These are phyloP conservation scores for Penicillium expansum DNA, from an alignment of 2,329 filamentous ascomycete species.

Conservation along the genomic window DNA sequence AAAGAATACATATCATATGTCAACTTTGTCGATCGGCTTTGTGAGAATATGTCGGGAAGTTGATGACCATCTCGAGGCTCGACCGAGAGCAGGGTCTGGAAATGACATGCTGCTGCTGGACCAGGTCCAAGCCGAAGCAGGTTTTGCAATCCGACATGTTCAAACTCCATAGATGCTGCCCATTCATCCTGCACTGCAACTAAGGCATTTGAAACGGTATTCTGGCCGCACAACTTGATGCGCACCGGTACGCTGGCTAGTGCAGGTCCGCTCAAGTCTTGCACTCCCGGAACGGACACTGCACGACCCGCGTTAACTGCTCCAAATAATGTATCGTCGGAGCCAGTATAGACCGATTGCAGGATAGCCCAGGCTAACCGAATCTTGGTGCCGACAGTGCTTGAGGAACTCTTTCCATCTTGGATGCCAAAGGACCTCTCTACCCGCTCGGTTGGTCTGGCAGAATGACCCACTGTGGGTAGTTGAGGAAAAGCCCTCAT, in stretches of 20 bases:
- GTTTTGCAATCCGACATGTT: slow-evolving; percentile 19
- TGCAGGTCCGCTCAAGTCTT: slow-evolving; percentile 14
- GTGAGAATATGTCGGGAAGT: slow-evolving; percentile 5
- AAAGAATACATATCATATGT: slow-evolving; percentile 13
- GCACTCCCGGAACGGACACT: slow-evolving; percentile 4
- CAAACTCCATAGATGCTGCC: slow-evolving; percentile 10
- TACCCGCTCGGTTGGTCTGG: not conserved
- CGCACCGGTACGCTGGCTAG: slow-evolving; percentile 9
- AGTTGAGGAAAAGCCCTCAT: not conserved
- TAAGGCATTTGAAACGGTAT: not conserved
- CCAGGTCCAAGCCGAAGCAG: slow-evolving; percentile 16
- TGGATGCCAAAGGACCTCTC: not conserved
- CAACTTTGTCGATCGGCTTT: slow-evolving; percentile 1
- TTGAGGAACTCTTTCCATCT: not conserved
- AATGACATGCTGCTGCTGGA: slow-evolving; percentile 17
- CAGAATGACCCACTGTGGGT: slow-evolving; percentile 7
- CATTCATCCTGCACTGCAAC: slow-evolving; percentile 8
- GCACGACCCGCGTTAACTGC: slow-evolving; percentile 10
- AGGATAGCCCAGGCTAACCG: slow-evolving; percentile 15
- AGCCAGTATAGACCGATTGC: slow-evolving; percentile 11
- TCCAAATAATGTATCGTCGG: slow-evolving; percentile 13
- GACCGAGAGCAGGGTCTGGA: slow-evolving; percentile 18
- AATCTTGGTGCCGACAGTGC: slow-evolving; percentile 14
- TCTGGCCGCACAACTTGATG: not conserved
- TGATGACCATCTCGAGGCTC: slow-evolving; percentile 12